Percentiles rank a stretch among this genome's conserved stretches.
Conservation (phyloP, 1,139 yeast genomes). For the Magnusiomyces ingens region DNA sequence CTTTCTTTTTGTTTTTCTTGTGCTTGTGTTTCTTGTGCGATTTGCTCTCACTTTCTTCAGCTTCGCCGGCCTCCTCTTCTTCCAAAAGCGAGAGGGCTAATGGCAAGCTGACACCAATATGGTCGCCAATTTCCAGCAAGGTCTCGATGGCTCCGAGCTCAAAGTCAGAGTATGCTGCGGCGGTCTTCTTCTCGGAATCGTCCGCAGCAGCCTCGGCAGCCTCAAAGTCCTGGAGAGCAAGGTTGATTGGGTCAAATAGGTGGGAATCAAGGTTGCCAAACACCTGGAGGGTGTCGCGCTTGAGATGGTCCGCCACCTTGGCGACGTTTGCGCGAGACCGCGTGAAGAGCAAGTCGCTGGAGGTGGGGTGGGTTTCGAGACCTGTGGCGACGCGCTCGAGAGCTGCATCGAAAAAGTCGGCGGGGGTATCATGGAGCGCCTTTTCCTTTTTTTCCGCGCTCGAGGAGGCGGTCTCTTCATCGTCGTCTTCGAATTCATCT, state of each 20-base stretch:
- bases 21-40: conserved; percentile 34
- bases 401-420: conserved; percentile 60
- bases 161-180: conserved; percentile 16
- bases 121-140: conserved; percentile 46
- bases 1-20: conserved; percentile 27
- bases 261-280: conserved; percentile 13
- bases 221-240: conserved; percentile 42
- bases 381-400: conserved; percentile 65
- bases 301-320: conserved; percentile 29
- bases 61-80: conserved; percentile 46
- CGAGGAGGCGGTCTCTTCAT: conserved; percentile 17
- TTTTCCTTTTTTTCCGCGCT: background rate
- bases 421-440: conserved; percentile 33
- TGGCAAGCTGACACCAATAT: conserved; percentile 44
- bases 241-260: conserved; percentile 32
- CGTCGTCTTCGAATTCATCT: conserved; percentile 23
- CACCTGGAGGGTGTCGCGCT: conserved; percentile 13
- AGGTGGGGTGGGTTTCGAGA: conserved; percentile 42
- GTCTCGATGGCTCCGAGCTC: conserved; percentile 28
- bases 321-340: conserved; percentile 50
- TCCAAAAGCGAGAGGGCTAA: conserved; percentile 56
- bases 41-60: conserved; percentile 36
- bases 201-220: conserved; percentile 28
- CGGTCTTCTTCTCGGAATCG: background rate
- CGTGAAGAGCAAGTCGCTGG: conserved; percentile 42